Percentiles rank a stretch among this genome's conserved stretches.
These are phyloP conservation scores for Pholiota adiposa DNA, from an alignment of 1,284 basidiomycete species.

Conservation along the genomic window DNA sequence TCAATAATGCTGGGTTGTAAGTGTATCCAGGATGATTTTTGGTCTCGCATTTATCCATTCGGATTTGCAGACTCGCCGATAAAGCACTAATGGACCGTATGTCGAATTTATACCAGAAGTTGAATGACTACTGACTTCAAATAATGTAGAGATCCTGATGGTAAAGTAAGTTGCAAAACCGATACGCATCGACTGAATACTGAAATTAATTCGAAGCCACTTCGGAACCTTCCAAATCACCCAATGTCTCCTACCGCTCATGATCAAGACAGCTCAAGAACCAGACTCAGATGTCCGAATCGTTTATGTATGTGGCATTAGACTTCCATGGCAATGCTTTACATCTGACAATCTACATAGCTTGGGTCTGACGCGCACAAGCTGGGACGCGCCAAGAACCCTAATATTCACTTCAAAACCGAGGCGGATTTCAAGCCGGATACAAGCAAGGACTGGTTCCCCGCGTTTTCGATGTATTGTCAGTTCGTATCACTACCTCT, in stretches of 20 bases:
- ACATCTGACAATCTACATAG: neutral
- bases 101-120: neutral
- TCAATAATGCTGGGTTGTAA: slow-evolving; percentile 18
- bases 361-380: slow-evolving; percentile 2
- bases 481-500: neutral
- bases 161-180: slow-evolving; percentile 3
- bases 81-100: slow-evolving; percentile 1
- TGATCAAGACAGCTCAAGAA: neutral
- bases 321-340: neutral
- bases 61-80: slow-evolving; percentile 5
- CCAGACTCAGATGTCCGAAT: neutral
- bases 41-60: neutral
- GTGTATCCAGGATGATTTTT: neutral
- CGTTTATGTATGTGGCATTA: neutral
- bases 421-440: slow-evolving; percentile 4
- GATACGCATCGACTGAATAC: neutral
- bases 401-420: slow-evolving; percentile 7
- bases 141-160: slow-evolving; percentile 5
- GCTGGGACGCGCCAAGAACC: neutral
- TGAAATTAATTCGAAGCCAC: slow-evolving; percentile 3
- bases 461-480: slow-evolving; percentile 9
- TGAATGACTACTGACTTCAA: neutral
- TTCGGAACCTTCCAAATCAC: slow-evolving; percentile 7
- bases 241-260: neutral
- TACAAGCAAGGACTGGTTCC: slow-evolving; percentile 11